These are phyloP conservation scores for Nemania sp. DNA, from an alignment of 2,329 filamentous ascomycete genomes.

Conservation along the genomic window DNA sequence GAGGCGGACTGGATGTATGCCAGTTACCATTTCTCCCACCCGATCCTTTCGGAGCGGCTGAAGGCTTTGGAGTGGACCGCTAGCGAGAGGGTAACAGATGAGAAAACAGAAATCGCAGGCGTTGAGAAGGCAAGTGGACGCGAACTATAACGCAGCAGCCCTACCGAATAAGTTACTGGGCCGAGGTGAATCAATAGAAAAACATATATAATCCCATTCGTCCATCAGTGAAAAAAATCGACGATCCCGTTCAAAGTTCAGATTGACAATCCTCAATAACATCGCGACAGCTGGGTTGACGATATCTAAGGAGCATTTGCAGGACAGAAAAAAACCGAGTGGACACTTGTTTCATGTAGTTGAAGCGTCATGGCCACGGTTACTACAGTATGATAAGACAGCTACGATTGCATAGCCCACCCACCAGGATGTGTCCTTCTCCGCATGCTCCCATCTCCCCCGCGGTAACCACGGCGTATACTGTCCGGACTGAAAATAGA, in stretches of 20 bases:
- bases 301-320: no score
- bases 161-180: not conserved
- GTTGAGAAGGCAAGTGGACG: conserved; percentile 74
- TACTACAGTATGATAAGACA: no score
- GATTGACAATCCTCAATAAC: not conserved
- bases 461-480: no score
- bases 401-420: no score
- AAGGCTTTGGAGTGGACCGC: conserved; percentile 89
- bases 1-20: conserved; percentile 99
- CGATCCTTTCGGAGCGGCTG: conserved; percentile 90
- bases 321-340: no score
- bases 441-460: no score
- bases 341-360: no score
- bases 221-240: not conserved
- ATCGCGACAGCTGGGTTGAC: no score
- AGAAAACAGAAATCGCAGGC: conserved; percentile 54
- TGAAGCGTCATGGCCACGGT: no score
- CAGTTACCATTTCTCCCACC: conserved; percentile 98
- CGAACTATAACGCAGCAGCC: conserved; percentile 49
- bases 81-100: conserved; percentile 57
- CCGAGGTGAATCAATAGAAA: not conserved
- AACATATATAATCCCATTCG: not conserved
- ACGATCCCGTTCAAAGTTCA: not conserved
- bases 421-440: no score
- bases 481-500: no score